A percentile compares a stretch with the other conserved stretches of the same genome.
These are phyloP conservation scores for Amphibolis antarctica DNA, from an alignment of 106 monocot genomes.

Conservation along the genomic window DNA sequence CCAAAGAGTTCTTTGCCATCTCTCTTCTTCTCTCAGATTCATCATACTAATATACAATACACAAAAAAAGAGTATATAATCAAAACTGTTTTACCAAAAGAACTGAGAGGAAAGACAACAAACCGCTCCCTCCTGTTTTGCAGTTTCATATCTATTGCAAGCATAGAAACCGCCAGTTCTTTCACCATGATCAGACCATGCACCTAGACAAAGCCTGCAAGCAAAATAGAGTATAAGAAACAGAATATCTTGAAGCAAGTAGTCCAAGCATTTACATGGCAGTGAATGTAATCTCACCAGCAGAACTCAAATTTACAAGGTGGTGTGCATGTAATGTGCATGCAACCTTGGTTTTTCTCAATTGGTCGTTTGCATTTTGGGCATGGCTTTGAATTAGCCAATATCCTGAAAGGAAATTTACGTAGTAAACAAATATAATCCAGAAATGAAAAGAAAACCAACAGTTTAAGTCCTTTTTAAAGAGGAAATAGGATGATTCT, in stretches of 20 bases:
- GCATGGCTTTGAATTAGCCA: slow-evolving; percentile 89
- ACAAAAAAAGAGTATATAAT: not conserved
- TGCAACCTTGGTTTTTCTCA: slow-evolving; percentile 91
- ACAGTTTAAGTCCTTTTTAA: not conserved
- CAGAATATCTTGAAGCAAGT: not conserved
- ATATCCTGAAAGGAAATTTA: slow-evolving; percentile 40
- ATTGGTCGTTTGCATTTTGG: slow-evolving; percentile 91
- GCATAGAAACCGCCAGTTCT: slow-evolving; percentile 86
- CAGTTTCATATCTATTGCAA: slow-evolving; percentile 74
- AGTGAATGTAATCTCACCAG: slow-evolving; percentile 33
- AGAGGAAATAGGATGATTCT: too few species aligned
- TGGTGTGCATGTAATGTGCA: slow-evolving; percentile 91
- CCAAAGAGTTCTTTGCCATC: slow-evolving; percentile 88
- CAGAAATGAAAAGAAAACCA: not conserved
- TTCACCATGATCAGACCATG: slow-evolving; percentile 75
- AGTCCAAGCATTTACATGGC: not conserved
- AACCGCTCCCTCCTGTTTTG: slow-evolving; percentile 83
- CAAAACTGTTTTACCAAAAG: not conserved
- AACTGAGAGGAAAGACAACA: not conserved
- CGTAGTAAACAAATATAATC: not conserved
- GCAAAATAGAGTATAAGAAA: not conserved
- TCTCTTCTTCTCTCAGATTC: slow-evolving; percentile 84
- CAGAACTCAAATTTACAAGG: slow-evolving; percentile 92
- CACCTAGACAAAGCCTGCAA: slow-evolving; percentile 68
- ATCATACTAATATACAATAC: slow-evolving; percentile 58